Evolutionary conservation across 1,139 yeast species (phyloP), one percentile per base, ranked within the genome.

Genomic region (Diutina sp.): DNA sequence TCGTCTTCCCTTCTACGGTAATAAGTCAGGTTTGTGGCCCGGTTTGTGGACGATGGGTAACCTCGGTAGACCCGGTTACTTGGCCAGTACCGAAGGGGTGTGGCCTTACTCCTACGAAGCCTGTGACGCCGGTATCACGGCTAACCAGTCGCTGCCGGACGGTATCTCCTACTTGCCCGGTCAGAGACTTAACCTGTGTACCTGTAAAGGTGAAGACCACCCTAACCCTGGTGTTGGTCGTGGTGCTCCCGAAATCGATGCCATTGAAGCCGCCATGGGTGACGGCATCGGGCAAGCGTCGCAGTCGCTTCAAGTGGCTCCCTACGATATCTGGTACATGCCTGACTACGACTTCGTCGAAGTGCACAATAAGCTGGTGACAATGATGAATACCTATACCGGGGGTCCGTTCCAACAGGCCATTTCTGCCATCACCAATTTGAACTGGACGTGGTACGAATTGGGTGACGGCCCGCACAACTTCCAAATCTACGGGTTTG

Each of bases 361-460:
- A 63, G 71, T 89, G 57, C 72, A 83, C 68, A 87, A 89, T 69
- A 62, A 63, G 41, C 69, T 84, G 0, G 73, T 83, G 44, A 85
- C 95, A 1, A 70, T 80, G 21, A 84, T 88, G 86, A 88, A 88
- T 67, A 73, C 85, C 0, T 88, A 86, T 72, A 74, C 85, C 50
- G 96, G 96, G 60, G 95, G 95, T 51, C 91, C 93, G 0, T 80
- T 79, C 71, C 96, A 89, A 70, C 93, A 89, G 69, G 95, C 95
- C 55, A 75, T 89, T 25, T 85, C 93, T 8, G 95, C 84, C 0
- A 80, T 84, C 21, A 79, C 95, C 0, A 82, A 85, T 4, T 73
- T 88, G 58, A 88, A 87, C 67, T 73, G 77, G 6, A 58, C 65
- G 5, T 67, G 71, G 71, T 68, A 67, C 58, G 68, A 67, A 55